Base-by-base conservation (phyloP, 441 rosid genomes). In the Bruguiera hainesii region DNA sequence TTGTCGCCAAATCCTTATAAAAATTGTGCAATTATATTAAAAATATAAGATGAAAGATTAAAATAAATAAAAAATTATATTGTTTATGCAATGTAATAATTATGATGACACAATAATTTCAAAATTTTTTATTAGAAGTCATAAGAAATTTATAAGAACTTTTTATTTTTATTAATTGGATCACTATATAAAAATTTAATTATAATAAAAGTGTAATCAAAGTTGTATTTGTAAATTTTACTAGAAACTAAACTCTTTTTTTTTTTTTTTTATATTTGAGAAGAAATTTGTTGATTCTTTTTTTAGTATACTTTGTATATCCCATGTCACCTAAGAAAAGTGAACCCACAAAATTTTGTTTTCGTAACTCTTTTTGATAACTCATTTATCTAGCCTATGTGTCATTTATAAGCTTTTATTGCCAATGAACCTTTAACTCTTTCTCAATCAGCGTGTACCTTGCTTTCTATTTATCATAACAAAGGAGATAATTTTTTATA, bases 131-230 rank as follows among this genome's bases (percentile, higher is more conserved):
- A 21, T 28, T 16, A n/a, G 33, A n/a, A n/a, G 23, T 56, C 6
- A 57, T 39, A 53, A 3, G 71, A 31, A 53, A 60, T 94, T 85
- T 63, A 82, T 56, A 87, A 83, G 75, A 93, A 90, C 56, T 89
- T 96, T 56, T 85, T 85, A 76, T 82, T 85, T 79, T 83, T 83
- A 70, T 79, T 77, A 62, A 76, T 25, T 21, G 84, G 76, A 82
- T 86, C 87, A 0, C 86, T 64, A 51, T 1, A 23, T 0, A 23
- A 23, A 23, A 23, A 0, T 23, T 23, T 23, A 88, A 66, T 71
- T 80, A 81, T 96, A 84, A 85, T 97, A 21, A 91, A 89, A 13
- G 91, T 90, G 71, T 77, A 89, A 74, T 93, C 83, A 30, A 91
- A 88, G 64, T 71, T 80, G 81, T 96, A 83, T 78, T 81, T 90